Percentiles rank a stretch among this genome's conserved stretches.
Evolutionary conservation across 345 rosid species (phyloP).

Genomic region (Isatis tinctoria): DNA sequence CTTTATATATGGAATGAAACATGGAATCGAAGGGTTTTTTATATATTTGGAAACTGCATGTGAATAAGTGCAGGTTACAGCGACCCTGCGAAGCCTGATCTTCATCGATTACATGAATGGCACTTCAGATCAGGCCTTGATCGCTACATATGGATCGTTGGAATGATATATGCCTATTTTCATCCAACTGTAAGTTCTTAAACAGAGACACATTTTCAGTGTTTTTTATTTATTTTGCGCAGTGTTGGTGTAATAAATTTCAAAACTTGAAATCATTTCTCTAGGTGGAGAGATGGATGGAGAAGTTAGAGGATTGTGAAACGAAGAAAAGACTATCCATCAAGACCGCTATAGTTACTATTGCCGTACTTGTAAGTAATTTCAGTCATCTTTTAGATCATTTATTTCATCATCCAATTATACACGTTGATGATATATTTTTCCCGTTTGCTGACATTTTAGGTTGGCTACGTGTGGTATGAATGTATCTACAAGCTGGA

Average conservation of each 20-base stretch:
- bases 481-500: slow-evolving; percentile 91
- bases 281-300: slow-evolving; percentile 98
- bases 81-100: slow-evolving; percentile 93
- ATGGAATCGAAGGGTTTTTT: background rate
- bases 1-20: background rate
- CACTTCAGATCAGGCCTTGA: slow-evolving; percentile 99
- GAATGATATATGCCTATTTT: slow-evolving; percentile 93
- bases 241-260: slow-evolving; percentile 4
- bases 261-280: slow-evolving; percentile 20
- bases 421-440: slow-evolving; percentile 2
- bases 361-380: slow-evolving; percentile 54
- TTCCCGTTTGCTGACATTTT: background rate
- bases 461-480: slow-evolving; percentile 96
- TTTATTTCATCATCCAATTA: background rate
- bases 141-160: slow-evolving; percentile 93
- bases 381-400: slow-evolving; percentile 3
- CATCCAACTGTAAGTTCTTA: slow-evolving; percentile 74
- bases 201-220: background rate
- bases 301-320: slow-evolving; percentile 90
- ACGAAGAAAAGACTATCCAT: slow-evolving; percentile 60
- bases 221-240: background rate
- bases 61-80: slow-evolving; percentile 56
- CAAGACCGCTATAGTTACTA: slow-evolving; percentile 53
- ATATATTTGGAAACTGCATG: slow-evolving; percentile 5
- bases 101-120: slow-evolving; percentile 83